Evolutionary conservation across 331 rosid genomes (phyloP).

Genomic region (Pyrus hybrid): DNA sequence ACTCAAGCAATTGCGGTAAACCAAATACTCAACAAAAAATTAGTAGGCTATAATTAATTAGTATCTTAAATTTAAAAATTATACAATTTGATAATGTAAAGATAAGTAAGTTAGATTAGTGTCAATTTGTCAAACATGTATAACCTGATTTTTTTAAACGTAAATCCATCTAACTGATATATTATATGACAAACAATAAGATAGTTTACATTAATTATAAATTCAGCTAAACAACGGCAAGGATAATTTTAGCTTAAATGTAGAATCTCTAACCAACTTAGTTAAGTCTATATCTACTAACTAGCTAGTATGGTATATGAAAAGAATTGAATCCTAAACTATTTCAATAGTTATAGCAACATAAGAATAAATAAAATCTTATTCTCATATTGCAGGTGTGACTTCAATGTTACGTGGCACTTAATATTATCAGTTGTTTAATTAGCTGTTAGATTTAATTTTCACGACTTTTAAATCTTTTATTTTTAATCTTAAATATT

Average conservation of each 20-base stretch:
- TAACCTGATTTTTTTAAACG: background rate
- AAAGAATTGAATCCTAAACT: background rate
- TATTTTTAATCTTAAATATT: background rate
- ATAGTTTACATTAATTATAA: no score
- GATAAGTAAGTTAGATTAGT: background rate
- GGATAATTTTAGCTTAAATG: background rate
- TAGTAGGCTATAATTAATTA: no score
- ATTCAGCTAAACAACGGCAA: background rate
- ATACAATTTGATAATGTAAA: no score
- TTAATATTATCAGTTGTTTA: no score
- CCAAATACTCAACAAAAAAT: no score
- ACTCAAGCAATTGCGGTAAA: no score
- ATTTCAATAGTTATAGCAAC: background rate
- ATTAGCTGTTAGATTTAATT: no score
- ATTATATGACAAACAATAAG: background rate
- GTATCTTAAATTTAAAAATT: no score
- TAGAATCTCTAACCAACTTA: background rate
- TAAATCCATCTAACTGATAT: background rate
- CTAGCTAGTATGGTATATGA: no score
- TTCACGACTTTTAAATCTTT: background rate
- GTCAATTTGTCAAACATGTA: background rate
- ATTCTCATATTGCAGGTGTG: background rate
- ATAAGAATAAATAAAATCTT: no score
- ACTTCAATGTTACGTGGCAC: background rate
- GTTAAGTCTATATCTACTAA: no score